These are phyloP conservation scores for Chalara sp. DNA, from an alignment of 2,329 filamentous ascomycete species.

Conservation along the genomic window DNA sequence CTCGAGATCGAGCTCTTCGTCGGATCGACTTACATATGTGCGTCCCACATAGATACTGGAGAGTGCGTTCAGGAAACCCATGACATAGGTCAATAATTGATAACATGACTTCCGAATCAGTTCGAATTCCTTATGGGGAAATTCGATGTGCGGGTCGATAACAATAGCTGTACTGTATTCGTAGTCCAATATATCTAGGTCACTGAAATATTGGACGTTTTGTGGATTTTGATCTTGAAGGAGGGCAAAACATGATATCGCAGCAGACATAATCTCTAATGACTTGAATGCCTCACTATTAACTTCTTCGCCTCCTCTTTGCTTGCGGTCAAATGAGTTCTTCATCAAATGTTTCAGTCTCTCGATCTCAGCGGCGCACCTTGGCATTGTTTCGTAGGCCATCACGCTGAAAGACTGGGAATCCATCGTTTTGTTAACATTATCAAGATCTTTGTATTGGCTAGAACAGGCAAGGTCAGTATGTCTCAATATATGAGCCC, in stretches of 20 bases:
- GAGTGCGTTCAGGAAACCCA: slow-evolving; percentile 13
- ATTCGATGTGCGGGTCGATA: slow-evolving; percentile 3
- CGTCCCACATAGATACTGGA: slow-evolving; percentile 11
- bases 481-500: too few species aligned
- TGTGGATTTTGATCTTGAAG: slow-evolving; percentile 10
- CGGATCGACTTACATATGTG: slow-evolving; percentile 11
- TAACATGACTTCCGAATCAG: slow-evolving; percentile 15
- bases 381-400: slow-evolving; percentile 15
- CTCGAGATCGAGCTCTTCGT: slow-evolving; percentile 6
- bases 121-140: slow-evolving; percentile 10
- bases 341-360: slow-evolving; percentile 6
- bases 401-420: slow-evolving; percentile 13
- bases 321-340: slow-evolving; percentile 6
- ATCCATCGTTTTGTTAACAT: slow-evolving; percentile 7
- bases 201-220: slow-evolving; percentile 6
- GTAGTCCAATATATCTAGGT: slow-evolving; percentile 14
- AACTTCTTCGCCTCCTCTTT: not conserved
- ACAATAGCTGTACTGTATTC: slow-evolving; percentile 10
- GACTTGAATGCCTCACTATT: slow-evolving; percentile 6
- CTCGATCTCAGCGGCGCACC: slow-evolving; percentile 9
- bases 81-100: slow-evolving; percentile 12
- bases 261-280: slow-evolving; percentile 10
- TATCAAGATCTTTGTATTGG: slow-evolving; percentile 4
- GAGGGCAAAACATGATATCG: slow-evolving; percentile 10
- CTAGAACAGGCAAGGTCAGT: too few species aligned